Conservation (phyloP, 768 basidiomycete genomes). For the Lactarius sp. region DNA sequence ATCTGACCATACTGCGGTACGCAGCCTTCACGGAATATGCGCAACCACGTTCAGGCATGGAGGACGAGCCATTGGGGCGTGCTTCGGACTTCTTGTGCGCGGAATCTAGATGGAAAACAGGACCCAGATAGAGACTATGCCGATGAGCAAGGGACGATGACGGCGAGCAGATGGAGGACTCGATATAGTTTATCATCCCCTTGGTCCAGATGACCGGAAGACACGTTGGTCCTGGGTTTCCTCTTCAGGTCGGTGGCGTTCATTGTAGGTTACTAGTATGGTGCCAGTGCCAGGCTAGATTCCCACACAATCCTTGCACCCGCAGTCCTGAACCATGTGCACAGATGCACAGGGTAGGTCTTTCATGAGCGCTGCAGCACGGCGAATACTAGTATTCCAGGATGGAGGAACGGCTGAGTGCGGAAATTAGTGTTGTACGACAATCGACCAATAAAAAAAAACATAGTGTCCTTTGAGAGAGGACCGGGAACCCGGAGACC, state of each 20-base stretch:
- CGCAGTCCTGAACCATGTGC: not conserved
- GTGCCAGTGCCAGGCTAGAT: too few relatives aligned
- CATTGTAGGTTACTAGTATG: not conserved
- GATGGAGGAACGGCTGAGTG: too few relatives aligned
- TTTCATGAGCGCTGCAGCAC: not conserved
- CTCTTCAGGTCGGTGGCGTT: not conserved
- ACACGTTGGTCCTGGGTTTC: constrained; percentile 6
- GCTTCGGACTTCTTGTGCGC: not conserved
- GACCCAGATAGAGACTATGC: constrained; percentile 16
- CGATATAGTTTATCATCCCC: constrained; percentile 20
- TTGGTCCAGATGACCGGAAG: not conserved
- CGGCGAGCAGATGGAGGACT: constrained; percentile 11
- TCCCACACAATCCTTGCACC: too few relatives aligned
- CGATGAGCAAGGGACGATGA: constrained; percentile 2
- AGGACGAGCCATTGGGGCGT: constrained; percentile 15
- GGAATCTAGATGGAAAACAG: constrained; percentile 15
- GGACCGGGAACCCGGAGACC: not conserved
- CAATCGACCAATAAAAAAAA: not conserved
- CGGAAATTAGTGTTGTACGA: not conserved
- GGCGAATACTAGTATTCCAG: not conserved
- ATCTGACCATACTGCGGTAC: constrained; percentile 1
- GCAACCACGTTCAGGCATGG: constrained; percentile 18
- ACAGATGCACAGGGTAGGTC: not conserved
- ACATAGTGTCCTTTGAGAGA: not conserved
- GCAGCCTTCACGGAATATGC: constrained; percentile 22